phyloP scores from a whole-genome alignment of 1,139 yeast species.

The Saccharomycopsis hybrid region DNA sequence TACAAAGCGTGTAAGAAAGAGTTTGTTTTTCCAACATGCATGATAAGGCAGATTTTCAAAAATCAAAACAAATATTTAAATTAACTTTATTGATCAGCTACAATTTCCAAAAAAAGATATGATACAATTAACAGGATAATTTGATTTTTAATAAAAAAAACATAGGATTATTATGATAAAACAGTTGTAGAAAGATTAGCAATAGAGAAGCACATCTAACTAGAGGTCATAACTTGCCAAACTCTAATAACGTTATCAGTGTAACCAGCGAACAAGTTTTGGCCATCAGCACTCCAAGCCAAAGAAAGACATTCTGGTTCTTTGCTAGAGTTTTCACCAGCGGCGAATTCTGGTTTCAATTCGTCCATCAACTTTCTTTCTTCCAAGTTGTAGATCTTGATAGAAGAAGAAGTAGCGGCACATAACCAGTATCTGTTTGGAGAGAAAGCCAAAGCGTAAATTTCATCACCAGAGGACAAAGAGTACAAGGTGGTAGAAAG shows the following conservation, averaged over 20 bases:
- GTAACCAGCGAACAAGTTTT: constrained; percentile 99
- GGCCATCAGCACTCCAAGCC: constrained; percentile 99
- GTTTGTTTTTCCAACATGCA: too few relatives aligned
- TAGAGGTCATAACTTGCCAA: constrained; percentile 99
- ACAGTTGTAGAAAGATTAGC: too few relatives aligned
- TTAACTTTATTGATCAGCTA: too few relatives aligned
- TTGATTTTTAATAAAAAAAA: too few relatives aligned
- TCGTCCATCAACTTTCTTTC: constrained; percentile 94
- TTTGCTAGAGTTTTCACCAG: constrained; percentile 76
- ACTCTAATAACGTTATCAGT: constrained; percentile 99
- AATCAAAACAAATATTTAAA: too few relatives aligned
- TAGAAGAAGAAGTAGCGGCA: constrained; percentile 98
- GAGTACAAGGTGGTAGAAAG: constrained; percentile 87
- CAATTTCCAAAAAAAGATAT: too few relatives aligned
- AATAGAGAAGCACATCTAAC: constrained; percentile 28
- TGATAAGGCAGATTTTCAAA: too few relatives aligned
- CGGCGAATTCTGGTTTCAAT: constrained; percentile 96
- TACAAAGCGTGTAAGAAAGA: too few relatives aligned
- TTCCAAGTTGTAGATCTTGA: constrained; percentile 98
- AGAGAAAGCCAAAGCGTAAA: constrained; percentile 98
- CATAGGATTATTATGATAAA: too few relatives aligned
- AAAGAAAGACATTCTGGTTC: constrained; percentile 98
- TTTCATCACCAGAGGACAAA: constrained; percentile 93
- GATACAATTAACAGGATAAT: too few relatives aligned
- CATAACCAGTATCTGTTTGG: constrained; percentile 99